These are phyloP conservation scores for Nothopassalora personata DNA, from an alignment of 2,329 filamentous ascomycete genomes.

Conservation along the genomic window DNA sequence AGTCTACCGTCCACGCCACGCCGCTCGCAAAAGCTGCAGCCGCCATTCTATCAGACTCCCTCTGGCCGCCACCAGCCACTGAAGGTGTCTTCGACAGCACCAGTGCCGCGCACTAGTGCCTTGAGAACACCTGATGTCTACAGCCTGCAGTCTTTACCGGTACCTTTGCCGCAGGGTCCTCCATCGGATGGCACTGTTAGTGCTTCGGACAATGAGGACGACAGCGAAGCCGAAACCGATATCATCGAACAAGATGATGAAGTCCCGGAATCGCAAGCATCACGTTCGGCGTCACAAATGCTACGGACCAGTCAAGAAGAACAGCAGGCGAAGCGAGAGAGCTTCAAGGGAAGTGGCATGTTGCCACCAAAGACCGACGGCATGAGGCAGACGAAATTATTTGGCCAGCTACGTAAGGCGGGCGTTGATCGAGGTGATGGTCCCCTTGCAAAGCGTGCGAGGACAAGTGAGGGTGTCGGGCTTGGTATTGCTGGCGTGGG, in stretches of 20 bases:
- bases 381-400: conserved; percentile 57
- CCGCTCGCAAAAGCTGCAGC: conserved; percentile 49
- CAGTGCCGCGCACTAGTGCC: conserved; percentile 44
- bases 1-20: conserved; percentile 74
- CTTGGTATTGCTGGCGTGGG: conserved; percentile 27
- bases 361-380: conserved; percentile 13
- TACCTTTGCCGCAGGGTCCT: conserved; percentile 12
- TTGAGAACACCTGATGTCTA: conserved; percentile 36
- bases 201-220: conserved; percentile 55
- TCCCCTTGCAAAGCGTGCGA: conserved; percentile 47
- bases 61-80: conserved; percentile 18
- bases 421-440: conserved; percentile 36
- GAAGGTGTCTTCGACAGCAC: conserved; percentile 43
- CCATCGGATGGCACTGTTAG: conserved; percentile 66
- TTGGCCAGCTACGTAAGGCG: conserved; percentile 56
- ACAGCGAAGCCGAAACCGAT: conserved; percentile 50
- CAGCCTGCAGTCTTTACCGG: conserved; percentile 19
- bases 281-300: conserved; percentile 67
- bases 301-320: conserved; percentile 43
- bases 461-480: conserved; percentile 37
- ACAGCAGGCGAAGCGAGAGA: conserved; percentile 32
- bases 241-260: conserved; percentile 55
- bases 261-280: conserved; percentile 68
- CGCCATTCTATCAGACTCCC: conserved; percentile 41
- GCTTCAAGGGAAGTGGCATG: conserved; percentile 35